Conservation (phyloP, 179 eudicot genomes). For the Beta macrorhiza region DNA sequence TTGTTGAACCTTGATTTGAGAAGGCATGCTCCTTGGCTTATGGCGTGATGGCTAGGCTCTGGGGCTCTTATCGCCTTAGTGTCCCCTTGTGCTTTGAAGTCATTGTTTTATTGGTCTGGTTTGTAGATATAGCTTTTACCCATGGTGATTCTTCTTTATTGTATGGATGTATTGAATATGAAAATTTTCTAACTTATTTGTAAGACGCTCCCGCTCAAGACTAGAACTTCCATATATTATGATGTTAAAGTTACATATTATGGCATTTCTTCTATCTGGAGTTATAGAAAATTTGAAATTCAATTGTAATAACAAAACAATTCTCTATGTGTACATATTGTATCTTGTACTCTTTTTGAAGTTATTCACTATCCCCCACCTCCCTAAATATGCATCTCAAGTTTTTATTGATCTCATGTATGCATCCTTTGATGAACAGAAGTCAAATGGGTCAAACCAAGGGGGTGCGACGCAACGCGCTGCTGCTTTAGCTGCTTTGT, state of each 20-base stretch:
- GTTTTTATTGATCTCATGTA: background rate
- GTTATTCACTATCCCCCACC: background rate
- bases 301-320: no score
- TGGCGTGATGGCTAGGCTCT: background rate
- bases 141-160: background rate
- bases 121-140: background rate
- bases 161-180: background rate
- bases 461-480: conserved; percentile 97
- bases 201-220: no score
- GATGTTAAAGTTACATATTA: no score
- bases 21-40: no score
- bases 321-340: background rate
- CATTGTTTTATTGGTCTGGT: background rate
- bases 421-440: conserved; percentile 28
- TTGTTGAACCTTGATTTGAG: background rate
- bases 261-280: no score
- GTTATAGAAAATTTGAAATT: no score
- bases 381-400: background rate
- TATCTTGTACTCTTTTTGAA: background rate
- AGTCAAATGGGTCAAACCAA: conserved; percentile 65
- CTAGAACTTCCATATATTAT: no score
- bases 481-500: conserved; percentile 93
- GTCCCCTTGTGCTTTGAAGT: background rate
- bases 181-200: background rate
- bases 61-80: background rate